These are phyloP conservation scores for Ampelomyces quisqualis DNA, from an alignment of 2,329 filamentous ascomycete species.

Conservation along the genomic window DNA sequence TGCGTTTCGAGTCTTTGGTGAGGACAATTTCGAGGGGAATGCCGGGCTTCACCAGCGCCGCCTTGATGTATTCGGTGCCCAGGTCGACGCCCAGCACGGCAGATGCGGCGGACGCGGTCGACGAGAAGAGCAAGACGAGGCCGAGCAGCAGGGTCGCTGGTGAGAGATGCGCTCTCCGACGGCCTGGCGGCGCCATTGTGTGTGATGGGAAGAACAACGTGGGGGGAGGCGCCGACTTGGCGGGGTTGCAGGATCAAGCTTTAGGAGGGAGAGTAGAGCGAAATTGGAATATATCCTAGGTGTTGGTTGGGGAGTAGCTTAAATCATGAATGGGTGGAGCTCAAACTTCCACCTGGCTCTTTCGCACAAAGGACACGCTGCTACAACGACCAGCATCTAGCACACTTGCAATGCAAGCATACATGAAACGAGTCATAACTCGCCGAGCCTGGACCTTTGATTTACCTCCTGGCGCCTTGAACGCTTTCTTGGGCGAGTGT, in stretches of 20 bases:
- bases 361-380: conserved; percentile 36
- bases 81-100: conserved; percentile 91
- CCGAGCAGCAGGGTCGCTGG: conserved; percentile 53
- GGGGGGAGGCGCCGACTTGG: conserved; percentile 27
- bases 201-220: conserved; percentile 18
- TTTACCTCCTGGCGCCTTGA: conserved; percentile 13
- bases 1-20: conserved; percentile 95
- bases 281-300: conserved; percentile 32
- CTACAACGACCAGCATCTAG: conserved; percentile 21
- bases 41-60: conserved; percentile 90
- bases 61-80: conserved; percentile 96
- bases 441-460: no score
- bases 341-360: conserved; percentile 34
- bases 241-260: conserved; percentile 12
- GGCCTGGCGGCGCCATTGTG: conserved; percentile 52
- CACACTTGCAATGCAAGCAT: conserved; percentile 12
- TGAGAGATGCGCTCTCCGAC: conserved; percentile 44
- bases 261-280: conserved; percentile 19
- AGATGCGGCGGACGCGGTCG: conserved; percentile 62
- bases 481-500: neutral
- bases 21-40: conserved; percentile 97
- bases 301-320: conserved; percentile 22
- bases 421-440: conserved; percentile 14
- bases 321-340: conserved; percentile 22
- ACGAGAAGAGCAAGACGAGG: conserved; percentile 56